Evolutionary conservation across 2,329 filamentous ascomycete species (phyloP), one percentile per base, ranked within the genome.

Genomic region (Fusarium paranaense): DNA sequence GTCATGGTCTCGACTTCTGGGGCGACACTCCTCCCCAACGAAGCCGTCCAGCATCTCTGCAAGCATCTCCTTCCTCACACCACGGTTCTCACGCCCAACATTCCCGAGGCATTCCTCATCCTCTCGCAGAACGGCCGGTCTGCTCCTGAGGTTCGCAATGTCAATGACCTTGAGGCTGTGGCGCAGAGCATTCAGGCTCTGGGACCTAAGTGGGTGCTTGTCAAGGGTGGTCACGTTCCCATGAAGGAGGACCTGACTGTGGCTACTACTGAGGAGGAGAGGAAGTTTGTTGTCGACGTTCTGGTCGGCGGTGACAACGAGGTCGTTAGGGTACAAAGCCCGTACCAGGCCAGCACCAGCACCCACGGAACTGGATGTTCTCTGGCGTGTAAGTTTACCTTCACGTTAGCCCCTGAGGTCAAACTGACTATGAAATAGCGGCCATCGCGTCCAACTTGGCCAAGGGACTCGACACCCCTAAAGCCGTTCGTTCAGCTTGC

Each of bases 341-440:
- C 87, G 6, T 98, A 93, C 79, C 87, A 94, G 71, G 83, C 87
- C 11, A 95, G 93, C 10, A 92, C 87, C 69, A 96, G 96, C 79
- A 98, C 96, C 0, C 97, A 99, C 79, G 97, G 97, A 1, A 98
- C 97, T 0, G 97, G 97, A 5, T 99, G 97, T 80, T 97, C 95
- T 11, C 88, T 98, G 69, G 97, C 97, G 45, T 98, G 92, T 94
- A 82, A 85, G 91, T 86, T 33, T 33, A 38, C 18, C 37, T 32
- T 10, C 30, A 16, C 14, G 16, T 56, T 61, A 14, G 6, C 11
- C 9, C 8, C 2, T 22, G 27, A 11, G 27, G 9, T 13, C 5
- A 22, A 35, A 5, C 50, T 70, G 27, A 63, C 68, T 33, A 66
- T 5, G 9, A 57, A 22, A 14, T 32, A 91, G 91, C 93, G 70